Evolutionary conservation across 768 basidiomycete genomes (phyloP).

Genomic region (Boletellus ananiceps): DNA sequence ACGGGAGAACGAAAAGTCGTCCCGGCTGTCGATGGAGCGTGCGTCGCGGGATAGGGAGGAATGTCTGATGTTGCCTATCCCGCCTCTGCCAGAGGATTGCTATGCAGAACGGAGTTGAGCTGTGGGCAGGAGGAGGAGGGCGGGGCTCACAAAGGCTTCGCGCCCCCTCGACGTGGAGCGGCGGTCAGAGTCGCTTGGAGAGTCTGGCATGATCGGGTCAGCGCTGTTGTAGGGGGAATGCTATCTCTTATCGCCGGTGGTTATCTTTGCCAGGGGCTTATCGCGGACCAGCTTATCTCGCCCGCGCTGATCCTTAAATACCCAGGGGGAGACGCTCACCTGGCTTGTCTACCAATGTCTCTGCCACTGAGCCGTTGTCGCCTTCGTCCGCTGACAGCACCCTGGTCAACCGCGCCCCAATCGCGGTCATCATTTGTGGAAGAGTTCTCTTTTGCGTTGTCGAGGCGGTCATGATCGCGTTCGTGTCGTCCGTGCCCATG

Average conservation of each 20-base stretch:
- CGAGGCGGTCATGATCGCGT: not conserved
- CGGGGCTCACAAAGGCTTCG: conserved; percentile 46
- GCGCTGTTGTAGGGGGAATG: not conserved
- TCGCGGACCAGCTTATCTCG: conserved; percentile 17
- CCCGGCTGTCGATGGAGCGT: conserved; percentile 41
- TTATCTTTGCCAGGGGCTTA: conserved; percentile 20
- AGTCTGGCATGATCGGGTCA: conserved; percentile 25
- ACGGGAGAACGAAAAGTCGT: conserved; percentile 50
- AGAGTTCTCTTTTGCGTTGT: conserved; percentile 6
- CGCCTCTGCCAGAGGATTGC: conserved; percentile 64
- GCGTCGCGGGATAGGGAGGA: conserved; percentile 43
- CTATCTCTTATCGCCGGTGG: conserved; percentile 15
- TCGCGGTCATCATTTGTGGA: conserved; percentile 17
- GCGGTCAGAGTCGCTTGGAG: conserved; percentile 19
- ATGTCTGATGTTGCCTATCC: conserved; percentile 60
- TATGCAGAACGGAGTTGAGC: conserved; percentile 13
- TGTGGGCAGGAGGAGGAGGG: conserved; percentile 2
- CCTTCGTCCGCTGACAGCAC: conserved; percentile 12
- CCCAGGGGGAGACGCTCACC: conserved; percentile 1
- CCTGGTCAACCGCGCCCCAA: conserved; percentile 15
- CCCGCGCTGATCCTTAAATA: conserved; percentile 5
- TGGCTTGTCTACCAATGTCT: conserved; percentile 14
- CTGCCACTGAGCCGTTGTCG: not conserved
- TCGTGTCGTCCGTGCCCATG: conserved; percentile 1
- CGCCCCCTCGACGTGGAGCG: conserved; percentile 58